Percentiles rank a stretch among this genome's conserved stretches.
Evolutionary conservation across 148 eudicot genomes (phyloP).

Genomic region (Camellia granthamiana): DNA sequence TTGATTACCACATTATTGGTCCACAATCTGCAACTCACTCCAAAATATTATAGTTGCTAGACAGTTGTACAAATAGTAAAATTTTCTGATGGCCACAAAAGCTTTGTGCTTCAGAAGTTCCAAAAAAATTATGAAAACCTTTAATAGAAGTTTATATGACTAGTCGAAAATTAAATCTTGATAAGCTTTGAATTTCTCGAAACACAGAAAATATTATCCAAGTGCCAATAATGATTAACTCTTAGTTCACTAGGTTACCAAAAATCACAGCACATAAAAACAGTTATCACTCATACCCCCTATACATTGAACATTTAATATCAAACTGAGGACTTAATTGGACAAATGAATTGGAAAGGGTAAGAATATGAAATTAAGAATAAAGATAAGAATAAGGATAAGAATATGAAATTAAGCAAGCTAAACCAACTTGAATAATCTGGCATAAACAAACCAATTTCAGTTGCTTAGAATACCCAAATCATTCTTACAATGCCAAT

Average conservation of each 20-base stretch:
- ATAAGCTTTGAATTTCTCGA: neutral
- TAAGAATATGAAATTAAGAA: neutral
- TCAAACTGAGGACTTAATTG: neutral
- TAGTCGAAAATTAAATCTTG: neutral
- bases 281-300: neutral
- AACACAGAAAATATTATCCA: neutral
- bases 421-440: neutral
- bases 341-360: neutral
- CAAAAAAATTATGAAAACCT: neutral
- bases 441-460: neutral
- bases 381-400: neutral
- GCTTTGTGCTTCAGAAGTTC: neutral
- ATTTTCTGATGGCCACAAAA: neutral
- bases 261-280: neutral
- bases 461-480: neutral
- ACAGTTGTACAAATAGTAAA: neutral
- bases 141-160: neutral
- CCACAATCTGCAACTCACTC: neutral
- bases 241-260: neutral
- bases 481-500: neutral
- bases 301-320: neutral
- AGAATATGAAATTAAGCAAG: neutral
- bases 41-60: neutral
- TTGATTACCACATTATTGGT: neutral
- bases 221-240: neutral